Base-by-base conservation (phyloP, 495 filamentous ascomycete genomes). In the Tuber borchii region DNA sequence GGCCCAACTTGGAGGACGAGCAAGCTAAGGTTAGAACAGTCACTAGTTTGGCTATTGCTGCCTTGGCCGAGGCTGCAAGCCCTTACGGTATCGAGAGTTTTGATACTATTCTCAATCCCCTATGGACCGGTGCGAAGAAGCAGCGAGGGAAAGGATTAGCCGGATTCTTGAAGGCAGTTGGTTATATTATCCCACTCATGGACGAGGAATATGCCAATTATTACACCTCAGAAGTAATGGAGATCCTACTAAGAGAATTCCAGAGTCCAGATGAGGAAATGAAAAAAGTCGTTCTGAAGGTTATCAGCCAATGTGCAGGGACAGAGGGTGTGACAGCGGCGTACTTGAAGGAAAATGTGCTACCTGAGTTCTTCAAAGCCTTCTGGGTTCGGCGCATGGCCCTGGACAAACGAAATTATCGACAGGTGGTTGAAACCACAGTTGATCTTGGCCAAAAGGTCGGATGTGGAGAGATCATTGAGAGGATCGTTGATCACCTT, bases 1-100 rank as follows among this genome's bases (percentile, higher is more conserved):
- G 91, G 14, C 93, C 94, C 75, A 97, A 97, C 83, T 88, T 99
- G 22, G 96, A 95, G 80, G 96, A 99, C 83, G 96, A 99, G 80
- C 95, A 98, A 84, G 93, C 94, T 70, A 98, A 98, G 85, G 96
- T 99, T 44, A 89, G 95, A 77, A 98, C 95, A 22, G 95, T 97
- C 42, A 97, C 96, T 45, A 93, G 91, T 84, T 88, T 99, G 82
- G 93, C 96, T 74, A 95, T 99, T 82, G 95, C 94, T 48, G 96
- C 96, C 48, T 87, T 99, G 73, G 96, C 96, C 46, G 96, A 99
- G 84, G 96, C 96, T 43, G 93, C 95, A 37, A 95, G 95, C 83
- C 96, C 96, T 0, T 99, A 98, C 81, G 96, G 96, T 91, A 98
- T 99, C 79, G 96, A 99, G 85, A 95, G 93, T 79, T 99, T 99